A percentile compares a stretch with the other conserved stretches of the same genome.
phyloP scores from a whole-genome alignment of 2,329 filamentous ascomycete species.

The Colletotrichum melonis region DNA sequence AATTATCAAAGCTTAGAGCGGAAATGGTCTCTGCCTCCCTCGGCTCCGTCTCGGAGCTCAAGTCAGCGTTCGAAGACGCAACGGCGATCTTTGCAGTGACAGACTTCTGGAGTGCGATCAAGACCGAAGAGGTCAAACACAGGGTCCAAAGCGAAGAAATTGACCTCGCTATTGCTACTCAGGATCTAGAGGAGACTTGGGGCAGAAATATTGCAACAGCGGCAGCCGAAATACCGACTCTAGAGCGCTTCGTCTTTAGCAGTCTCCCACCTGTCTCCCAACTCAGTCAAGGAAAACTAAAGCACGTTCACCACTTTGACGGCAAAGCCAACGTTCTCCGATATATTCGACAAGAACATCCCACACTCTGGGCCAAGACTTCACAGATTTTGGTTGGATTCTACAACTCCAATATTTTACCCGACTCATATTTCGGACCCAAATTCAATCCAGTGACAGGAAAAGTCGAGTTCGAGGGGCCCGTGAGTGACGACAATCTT shows the following conservation, averaged over 20 bases:
- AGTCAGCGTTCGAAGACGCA: constrained; percentile 54
- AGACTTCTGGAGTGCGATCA: constrained; percentile 65
- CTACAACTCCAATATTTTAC: constrained; percentile 14
- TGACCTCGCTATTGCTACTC: constrained; percentile 47
- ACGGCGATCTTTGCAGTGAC: constrained; percentile 66
- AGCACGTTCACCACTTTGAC: constrained; percentile 20
- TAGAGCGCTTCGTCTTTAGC: constrained; percentile 25
- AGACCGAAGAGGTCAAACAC: constrained; percentile 50
- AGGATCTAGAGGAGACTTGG: constrained; percentile 60
- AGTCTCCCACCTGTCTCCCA: not conserved
- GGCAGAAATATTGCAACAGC: constrained; percentile 67
- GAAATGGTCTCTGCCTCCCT: constrained; percentile 58
- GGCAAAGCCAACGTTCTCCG: constrained; percentile 14
- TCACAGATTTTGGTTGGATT: constrained; percentile 10
- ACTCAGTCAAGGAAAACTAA: constrained; percentile 3
- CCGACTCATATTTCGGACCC: not conserved
- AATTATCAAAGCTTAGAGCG: constrained; percentile 50
- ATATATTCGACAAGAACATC: not conserved
- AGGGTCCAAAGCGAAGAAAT: not conserved
- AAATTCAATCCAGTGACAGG: not conserved
- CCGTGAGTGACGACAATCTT: not conserved
- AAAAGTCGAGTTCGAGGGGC: constrained; percentile 9
- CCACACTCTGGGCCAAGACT: constrained; percentile 14
- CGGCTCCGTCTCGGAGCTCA: constrained; percentile 51
- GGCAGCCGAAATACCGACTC: constrained; percentile 48